Base-by-base conservation (phyloP, 225 moss, liverwort and hornwort genomes). In the Neckera pumila region DNA sequence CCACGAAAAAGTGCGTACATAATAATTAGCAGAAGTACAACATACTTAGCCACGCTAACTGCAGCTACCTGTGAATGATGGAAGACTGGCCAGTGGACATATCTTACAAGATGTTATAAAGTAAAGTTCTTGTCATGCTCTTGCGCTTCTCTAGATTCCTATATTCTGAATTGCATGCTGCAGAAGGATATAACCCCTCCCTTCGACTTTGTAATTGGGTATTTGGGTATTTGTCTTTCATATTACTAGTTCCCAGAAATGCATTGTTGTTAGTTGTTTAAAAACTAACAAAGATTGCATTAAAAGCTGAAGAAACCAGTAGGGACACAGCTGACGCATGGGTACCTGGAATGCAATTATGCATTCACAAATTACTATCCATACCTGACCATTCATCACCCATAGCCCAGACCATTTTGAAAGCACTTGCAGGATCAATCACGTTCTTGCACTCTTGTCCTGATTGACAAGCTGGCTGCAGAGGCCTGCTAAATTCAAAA, bases 401-500 rank as follows among this genome's bases (percentile, higher is more conserved):
- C 93, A 99, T 92, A 57, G 98, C 98, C 98, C 98, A 99, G 61
- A 99, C 97, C 91, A 99, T 95, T 91, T 99, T 99, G 82, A 97
- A 88, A 72, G 90, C 89, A 92, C 85, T 93, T 31, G 86, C 79
- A 83, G 98, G 94, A 87, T 99, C 98, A 73, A 99, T 99, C 83
- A 99, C 96, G 77, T 99, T 99, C 85, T 95, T 97, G 91, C 98
- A 99, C 81, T 97, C 94, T 82, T 93, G 94, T 83, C 96, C 96
- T 86, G 95, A 94, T 86, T 91, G 88, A 90, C 98, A 99, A 76
- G 84, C 92, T 86, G 98, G 98, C 64, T 97, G 90, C 88, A 99
- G 80, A 64, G 95, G 92, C 89, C 98, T 95, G 92, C 96, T 99
- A 84, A 99, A 99, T 89, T 99, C 98, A 78, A 97, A 99, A 40